Base-by-base conservation (phyloP, 352 stramenopile genomes). In the Phytophthora megakarya region DNA sequence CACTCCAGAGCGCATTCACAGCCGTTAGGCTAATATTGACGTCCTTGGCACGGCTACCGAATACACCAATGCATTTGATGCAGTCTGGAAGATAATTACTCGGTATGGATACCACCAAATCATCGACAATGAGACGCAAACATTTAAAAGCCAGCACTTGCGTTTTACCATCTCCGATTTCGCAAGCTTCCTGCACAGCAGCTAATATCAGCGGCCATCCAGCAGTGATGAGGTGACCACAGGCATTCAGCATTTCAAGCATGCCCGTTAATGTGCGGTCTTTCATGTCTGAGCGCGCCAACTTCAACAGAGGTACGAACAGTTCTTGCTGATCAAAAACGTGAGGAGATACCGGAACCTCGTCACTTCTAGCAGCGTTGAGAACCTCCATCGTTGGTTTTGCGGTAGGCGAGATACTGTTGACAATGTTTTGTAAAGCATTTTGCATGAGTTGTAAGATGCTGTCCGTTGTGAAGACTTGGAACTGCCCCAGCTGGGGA, bases 11-110 rank as follows among this genome's bases (percentile, higher is more conserved):
- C 60, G 98, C 95, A 60, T 98, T 98, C 64, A 98, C 97, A 1
- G 96, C 95, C 2, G 97, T 99, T 10, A 99, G 84, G 60, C 95
- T 98, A 45, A 98, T 98, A 70, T 99, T 99, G 33, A 99, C 89
- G 76, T 99, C 96, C 59, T 98, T 97, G 7, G 84, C 83, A 51
- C 93, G 92, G 42, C 78, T 87, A 4, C 92, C 96, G 76, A 98
- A 99, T 5, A 89, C 84, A 0, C 93, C 93, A 61, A 98, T 98
- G 68, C 96, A 99, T 49, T 93, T 75, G 25, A 98, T 83, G 67
- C 83, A 93, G 59, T 89, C 67, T 10, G 73, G 76, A 33, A 95
- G 55, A 63, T 93, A 84, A 61, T 56, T 70, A 23, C 72, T 75
- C 1, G 90, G 83, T 25, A 98, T 86, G 28, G 88, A 82, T 8